Evolutionary conservation across 2,329 filamentous ascomycete species (phyloP).

Genomic region (Fusarium coicis): DNA sequence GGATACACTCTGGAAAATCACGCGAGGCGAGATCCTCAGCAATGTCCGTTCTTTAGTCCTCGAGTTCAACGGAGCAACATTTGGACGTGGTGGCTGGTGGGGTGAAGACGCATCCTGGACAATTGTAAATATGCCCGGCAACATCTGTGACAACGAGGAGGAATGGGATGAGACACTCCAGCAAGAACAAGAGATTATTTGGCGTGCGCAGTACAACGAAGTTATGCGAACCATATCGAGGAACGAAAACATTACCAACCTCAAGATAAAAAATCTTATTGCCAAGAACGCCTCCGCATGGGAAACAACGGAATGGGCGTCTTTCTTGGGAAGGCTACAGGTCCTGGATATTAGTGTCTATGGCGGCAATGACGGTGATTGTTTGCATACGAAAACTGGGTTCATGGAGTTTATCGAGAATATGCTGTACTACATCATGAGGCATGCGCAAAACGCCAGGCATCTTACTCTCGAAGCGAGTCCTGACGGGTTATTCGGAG

Average conservation of each 20-base stretch:
- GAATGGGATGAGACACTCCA: not conserved
- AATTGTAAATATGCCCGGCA: too few species aligned
- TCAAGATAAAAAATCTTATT: not conserved
- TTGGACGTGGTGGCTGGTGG: not conserved
- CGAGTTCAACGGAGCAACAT: not conserved
- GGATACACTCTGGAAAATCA: not conserved
- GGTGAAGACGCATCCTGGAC: accelerated
- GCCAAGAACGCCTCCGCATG: not conserved
- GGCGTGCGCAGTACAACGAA: constrained; percentile 6
- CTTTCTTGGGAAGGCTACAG: not conserved
- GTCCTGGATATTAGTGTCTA: not conserved
- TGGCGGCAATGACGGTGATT: not conserved
- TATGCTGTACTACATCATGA: not conserved
- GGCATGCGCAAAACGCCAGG: not conserved
- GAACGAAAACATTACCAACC: not conserved
- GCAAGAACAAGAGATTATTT: not conserved
- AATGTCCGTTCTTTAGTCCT: not conserved
- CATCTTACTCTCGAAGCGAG: not conserved
- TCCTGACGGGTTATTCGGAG: not conserved
- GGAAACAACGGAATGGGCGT: not conserved
- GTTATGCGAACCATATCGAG: not conserved
- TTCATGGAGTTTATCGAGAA: not conserved
- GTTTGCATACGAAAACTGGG: accelerated
- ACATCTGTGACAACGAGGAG: not conserved
- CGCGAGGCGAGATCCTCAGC: not conserved